These are phyloP conservation scores for Claviceps spartinae DNA, from an alignment of 2,329 filamentous ascomycete genomes.

Conservation along the genomic window DNA sequence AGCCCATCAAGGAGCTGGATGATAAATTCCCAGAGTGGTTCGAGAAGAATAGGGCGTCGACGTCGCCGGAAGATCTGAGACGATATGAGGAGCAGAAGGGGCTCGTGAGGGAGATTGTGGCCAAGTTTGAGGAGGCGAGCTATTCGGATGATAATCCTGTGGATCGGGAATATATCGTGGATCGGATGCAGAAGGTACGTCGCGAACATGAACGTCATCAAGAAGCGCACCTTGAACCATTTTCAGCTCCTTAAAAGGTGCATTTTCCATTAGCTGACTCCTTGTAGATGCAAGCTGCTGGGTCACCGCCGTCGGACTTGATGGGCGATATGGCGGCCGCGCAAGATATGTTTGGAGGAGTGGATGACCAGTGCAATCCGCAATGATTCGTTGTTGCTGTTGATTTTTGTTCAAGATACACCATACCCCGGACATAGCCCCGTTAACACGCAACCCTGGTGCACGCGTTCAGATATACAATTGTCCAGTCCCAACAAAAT, in stretches of 20 bases:
- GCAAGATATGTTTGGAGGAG: constrained; percentile 52
- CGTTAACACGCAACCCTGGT: constrained; percentile 6
- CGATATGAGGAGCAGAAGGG: constrained; percentile 70
- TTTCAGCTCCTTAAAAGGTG: not conserved
- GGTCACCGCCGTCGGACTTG: constrained; percentile 78
- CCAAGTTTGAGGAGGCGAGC: constrained; percentile 67
- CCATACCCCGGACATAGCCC: constrained; percentile 15
- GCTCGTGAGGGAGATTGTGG: constrained; percentile 75
- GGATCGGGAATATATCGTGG: constrained; percentile 86
- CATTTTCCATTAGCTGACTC: not conserved
- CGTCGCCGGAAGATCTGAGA: constrained; percentile 57
- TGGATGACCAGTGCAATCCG: constrained; percentile 49
- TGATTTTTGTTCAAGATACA: constrained; percentile 8
- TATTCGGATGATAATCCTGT: constrained; percentile 72
- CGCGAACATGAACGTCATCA: not conserved
- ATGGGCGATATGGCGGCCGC: constrained; percentile 81
- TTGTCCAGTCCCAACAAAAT: not conserved
- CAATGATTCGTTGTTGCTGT: constrained; percentile 30
- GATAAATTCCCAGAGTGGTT: constrained; percentile 90
- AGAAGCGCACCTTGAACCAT: not conserved
- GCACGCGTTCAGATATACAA: constrained; percentile 1
- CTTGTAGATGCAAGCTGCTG: constrained; percentile 84
- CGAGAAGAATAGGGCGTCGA: constrained; percentile 55
- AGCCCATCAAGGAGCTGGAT: constrained; percentile 94
- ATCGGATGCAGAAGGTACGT: constrained; percentile 90